These are phyloP conservation scores for Leucocoprinus leucothites DNA, from an alignment of 768 basidiomycete species.

Conservation along the genomic window DNA sequence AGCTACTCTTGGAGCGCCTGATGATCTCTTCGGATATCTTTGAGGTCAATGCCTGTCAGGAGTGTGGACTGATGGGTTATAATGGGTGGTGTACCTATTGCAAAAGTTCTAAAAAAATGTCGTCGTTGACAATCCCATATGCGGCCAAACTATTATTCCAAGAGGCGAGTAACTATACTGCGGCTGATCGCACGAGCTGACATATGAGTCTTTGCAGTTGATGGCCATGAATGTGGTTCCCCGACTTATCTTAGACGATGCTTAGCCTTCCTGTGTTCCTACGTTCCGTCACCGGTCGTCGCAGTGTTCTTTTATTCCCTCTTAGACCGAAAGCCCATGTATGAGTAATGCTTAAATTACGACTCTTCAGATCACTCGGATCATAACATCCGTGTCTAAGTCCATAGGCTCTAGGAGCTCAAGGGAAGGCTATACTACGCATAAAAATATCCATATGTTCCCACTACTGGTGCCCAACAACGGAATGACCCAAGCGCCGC, in stretches of 20 bases:
- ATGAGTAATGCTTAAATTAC: background rate
- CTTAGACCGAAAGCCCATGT: background rate
- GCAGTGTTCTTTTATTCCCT: background rate
- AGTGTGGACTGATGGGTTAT: conserved; percentile 93
- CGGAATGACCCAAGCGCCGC: background rate
- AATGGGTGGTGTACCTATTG: conserved; percentile 98
- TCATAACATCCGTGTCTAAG: background rate
- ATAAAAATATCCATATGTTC: conserved; percentile 3
- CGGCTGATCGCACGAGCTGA: background rate
- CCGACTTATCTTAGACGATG: conserved; percentile 83
- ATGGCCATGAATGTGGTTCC: conserved; percentile 99
- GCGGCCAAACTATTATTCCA: conserved; percentile 92
- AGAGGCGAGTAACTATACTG: conserved; percentile 50
- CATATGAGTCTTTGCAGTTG: conserved; percentile 42
- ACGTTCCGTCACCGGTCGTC: background rate
- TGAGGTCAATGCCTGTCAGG: conserved; percentile 92
- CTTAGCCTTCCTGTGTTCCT: conserved; percentile 27
- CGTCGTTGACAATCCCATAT: conserved; percentile 93
- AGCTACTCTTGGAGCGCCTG: conserved; percentile 90
- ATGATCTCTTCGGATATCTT: conserved; percentile 99
- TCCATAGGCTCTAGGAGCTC: too few relatives aligned
- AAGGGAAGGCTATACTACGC: background rate
- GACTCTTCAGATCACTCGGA: background rate
- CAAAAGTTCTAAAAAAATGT: conserved; percentile 96
- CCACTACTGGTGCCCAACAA: conserved; percentile 1